Base-by-base conservation (phyloP, 495 filamentous ascomycete species). In the Bathelium albidoporum region DNA sequence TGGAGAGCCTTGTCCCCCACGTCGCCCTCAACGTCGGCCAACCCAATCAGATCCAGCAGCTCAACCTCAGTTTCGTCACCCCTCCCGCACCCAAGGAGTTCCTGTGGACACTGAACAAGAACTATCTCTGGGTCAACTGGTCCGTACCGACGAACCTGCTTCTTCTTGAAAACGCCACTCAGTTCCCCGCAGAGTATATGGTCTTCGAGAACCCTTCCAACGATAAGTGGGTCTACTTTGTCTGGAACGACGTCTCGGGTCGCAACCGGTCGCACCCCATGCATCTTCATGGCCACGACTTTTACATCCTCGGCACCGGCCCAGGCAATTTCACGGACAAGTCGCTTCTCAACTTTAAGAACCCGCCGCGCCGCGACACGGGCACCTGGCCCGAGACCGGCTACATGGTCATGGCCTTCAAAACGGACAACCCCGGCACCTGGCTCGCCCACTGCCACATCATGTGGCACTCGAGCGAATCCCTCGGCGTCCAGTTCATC, bases 361-460 rank as follows among this genome's bases (percentile, higher is more conserved):
- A 70, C 45, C 66, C 68, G 0, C 66, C 66, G 2, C 69, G 66
- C 58, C 28, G 68, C 16, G 68, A 70, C 64, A 66, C 68, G 24
- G 59, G 32, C 32, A 62, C 68, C 61, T 44, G 68, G 41, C 67
- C 67, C 28, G n/a, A 59, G 20, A 62, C 36, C n/a, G 66, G 66
- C 62, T 68, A 63, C 67, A 44, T 44, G 10, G 66, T 58, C 20
- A 65, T 70, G 31, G 44, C 63, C 53, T 74, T 71, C 34, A 45
- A 71, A 64, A 59, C 66, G 62, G 71, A 81, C 69, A 79, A 78
- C 58, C 82, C 80, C 2, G 80, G 79, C 0, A 76, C 73, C n/a
- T 83, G 81, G 79, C 64, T 82, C 10, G 74, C 82, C 69, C 79
- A 82, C 66, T 82, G 79, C 66, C 80, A 84, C 67, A 63, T 63